Percentiles rank a stretch among this genome's conserved stretches.
Evolutionary conservation across 768 basidiomycete genomes (phyloP).

Genomic region (Russula ochroleuca): DNA sequence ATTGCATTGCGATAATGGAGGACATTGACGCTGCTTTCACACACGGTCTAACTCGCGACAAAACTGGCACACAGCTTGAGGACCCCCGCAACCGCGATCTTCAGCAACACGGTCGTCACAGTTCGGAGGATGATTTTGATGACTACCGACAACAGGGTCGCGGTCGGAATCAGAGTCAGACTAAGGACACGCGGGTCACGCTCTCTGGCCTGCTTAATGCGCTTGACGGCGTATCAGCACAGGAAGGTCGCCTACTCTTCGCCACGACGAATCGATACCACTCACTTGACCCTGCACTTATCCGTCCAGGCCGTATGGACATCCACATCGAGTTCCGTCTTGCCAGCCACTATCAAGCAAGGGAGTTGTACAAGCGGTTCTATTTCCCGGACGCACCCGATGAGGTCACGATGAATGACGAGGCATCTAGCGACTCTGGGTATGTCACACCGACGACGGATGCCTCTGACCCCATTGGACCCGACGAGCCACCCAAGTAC

Average conservation of each 20-base stretch:
- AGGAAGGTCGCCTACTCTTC: constrained; percentile 77
- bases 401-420: constrained; percentile 27
- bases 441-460: constrained; percentile 23
- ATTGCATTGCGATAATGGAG: constrained; percentile 76
- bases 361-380: constrained; percentile 62
- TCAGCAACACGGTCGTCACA: constrained; percentile 25
- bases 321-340: constrained; percentile 71
- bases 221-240: constrained; percentile 74
- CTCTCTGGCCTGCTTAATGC: constrained; percentile 74
- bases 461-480: background rate
- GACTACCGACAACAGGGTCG: constrained; percentile 10
- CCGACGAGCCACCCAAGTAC: constrained; percentile 1
- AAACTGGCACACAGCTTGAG: constrained; percentile 21
- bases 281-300: constrained; percentile 67
- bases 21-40: constrained; percentile 79
- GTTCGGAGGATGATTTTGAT: constrained; percentile 12
- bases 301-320: constrained; percentile 78
- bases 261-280: constrained; percentile 75
- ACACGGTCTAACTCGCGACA: constrained; percentile 40
- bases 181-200: constrained; percentile 41
- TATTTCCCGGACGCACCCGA: constrained; percentile 46
- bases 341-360: constrained; percentile 65
- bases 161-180: background rate
- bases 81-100: constrained; percentile 34
- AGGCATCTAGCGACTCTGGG: constrained; percentile 27